Conservation (phyloP, 371 early-diverging fungal species). For the Mucor piriformis region DNA sequence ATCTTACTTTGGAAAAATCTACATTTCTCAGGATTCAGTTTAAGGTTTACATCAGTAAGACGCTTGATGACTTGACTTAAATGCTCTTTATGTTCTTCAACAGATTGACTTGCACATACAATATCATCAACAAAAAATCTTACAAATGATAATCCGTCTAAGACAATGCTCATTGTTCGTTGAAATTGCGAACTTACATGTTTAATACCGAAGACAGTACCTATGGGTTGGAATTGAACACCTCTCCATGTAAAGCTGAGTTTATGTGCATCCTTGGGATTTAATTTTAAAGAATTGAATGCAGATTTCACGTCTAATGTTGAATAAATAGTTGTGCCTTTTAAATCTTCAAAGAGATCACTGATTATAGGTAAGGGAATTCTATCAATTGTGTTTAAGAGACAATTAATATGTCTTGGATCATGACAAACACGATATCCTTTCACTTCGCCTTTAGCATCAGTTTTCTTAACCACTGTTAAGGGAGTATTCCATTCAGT, state of each 20-base stretch:
- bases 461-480: conserved; percentile 9
- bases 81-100: conserved; percentile 11
- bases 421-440: conserved; percentile 15
- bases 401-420: conserved; percentile 11
- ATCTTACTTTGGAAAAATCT: conserved; percentile 4
- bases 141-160: conserved; percentile 2
- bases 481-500: conserved; percentile 9
- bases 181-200: conserved; percentile 3
- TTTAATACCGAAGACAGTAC: conserved; percentile 8
- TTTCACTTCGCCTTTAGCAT: conserved; percentile 14
- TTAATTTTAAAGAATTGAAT: conserved; percentile 12
- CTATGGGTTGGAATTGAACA: conserved; percentile 1
- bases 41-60: conserved; percentile 21
- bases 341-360: conserved; percentile 19
- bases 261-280: conserved; percentile 5
- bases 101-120: background rate
- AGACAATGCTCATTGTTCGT: background rate
- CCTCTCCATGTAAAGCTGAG: conserved; percentile 4
- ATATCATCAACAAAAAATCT: conserved; percentile 19
- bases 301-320: conserved; percentile 15
- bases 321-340: conserved; percentile 5
- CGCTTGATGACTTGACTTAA: conserved; percentile 6
- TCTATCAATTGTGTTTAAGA: conserved; percentile 4
- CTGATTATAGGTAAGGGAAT: conserved; percentile 11
- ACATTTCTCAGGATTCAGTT: conserved; percentile 22